Percentiles rank a stretch among this genome's conserved stretches.
Conservation (phyloP, 2,329 filamentous ascomycete species). For the Aspergillus uvarum region DNA sequence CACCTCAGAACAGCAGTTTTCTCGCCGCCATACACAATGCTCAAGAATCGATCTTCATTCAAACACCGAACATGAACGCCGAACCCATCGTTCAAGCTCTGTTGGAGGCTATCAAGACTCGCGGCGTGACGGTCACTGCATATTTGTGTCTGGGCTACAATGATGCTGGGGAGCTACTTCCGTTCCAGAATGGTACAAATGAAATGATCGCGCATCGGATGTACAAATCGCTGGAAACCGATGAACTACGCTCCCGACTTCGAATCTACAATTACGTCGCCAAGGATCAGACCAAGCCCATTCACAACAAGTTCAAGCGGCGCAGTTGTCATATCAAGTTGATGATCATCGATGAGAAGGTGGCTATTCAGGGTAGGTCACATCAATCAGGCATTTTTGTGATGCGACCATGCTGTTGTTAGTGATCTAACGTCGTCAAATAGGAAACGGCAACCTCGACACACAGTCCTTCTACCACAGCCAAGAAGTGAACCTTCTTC, state of each 20-base stretch:
- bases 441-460: constrained; percentile 72
- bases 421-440: no score
- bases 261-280: constrained; percentile 70
- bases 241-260: constrained; percentile 51
- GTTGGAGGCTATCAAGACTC: constrained; percentile 57
- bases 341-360: constrained; percentile 67
- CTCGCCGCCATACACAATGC: constrained; percentile 68
- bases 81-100: constrained; percentile 65
- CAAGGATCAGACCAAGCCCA: constrained; percentile 68
- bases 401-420: no score
- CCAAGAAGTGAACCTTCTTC: constrained; percentile 74
- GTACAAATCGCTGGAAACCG: constrained; percentile 56
- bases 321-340: constrained; percentile 76
- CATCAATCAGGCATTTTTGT: constrained; percentile 4
- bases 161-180: constrained; percentile 72
- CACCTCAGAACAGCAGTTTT: constrained; percentile 75
- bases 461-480: constrained; percentile 78
- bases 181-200: constrained; percentile 73
- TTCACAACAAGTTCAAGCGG: constrained; percentile 64
- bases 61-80: constrained; percentile 75
- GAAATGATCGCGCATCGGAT: constrained; percentile 66
- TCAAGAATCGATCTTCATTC: constrained; percentile 66
- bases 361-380: constrained; percentile 63
- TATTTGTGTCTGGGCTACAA: constrained; percentile 80
- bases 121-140: constrained; percentile 66